Base-by-base conservation (phyloP, 1,284 basidiomycete genomes). In the Tylopilus orsonianus region DNA sequence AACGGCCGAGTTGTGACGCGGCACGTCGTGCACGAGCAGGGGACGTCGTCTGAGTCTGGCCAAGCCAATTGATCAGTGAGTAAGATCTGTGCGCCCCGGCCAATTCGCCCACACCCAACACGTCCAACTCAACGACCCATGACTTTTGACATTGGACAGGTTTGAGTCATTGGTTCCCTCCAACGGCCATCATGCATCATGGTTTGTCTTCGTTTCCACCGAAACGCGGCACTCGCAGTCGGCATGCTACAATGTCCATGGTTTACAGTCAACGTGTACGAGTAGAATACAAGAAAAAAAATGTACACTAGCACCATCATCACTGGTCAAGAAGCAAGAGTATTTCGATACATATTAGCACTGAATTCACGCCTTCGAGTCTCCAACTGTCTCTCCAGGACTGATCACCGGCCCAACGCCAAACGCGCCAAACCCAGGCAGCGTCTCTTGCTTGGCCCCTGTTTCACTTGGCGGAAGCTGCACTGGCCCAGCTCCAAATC, bases 371-470 rank as follows among this genome's bases (percentile, higher is more conserved):
- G 8, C 14, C 8, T 41, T 54, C 13, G 9, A 20, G 7, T 63
- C 57, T 9, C 65, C 65, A 0, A 67, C 1, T 1, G 44, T 66
- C 41, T 66, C 61, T 7, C 64, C 65, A n/a, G 57, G 47, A 2
- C 48, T 9, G 18, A 64, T 37, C 4, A 66, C 65, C 0, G 65
- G 62, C 38, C 50, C 58, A 2, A 37, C 46, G 12, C 62, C 62
- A 26, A 67, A 64, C 40, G 22, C 53, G 1, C 65, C 65, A 33
- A 45, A 6, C 18, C 61, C 58, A 27, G 61, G 61, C 14, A 63
- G 26, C 7, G 20, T 47, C 40, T 66, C 59, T 0, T 56, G 41
- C 1, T 10, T 20, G 0, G 60, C 45, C 33, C 61, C 56, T 2
- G 53, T 48, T 41, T 65, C 60, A 26, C 24, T 43, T 3, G 55